phyloP scores from a whole-genome alignment of 495 filamentous ascomycete species.

The Ramalina intermedia region DNA sequence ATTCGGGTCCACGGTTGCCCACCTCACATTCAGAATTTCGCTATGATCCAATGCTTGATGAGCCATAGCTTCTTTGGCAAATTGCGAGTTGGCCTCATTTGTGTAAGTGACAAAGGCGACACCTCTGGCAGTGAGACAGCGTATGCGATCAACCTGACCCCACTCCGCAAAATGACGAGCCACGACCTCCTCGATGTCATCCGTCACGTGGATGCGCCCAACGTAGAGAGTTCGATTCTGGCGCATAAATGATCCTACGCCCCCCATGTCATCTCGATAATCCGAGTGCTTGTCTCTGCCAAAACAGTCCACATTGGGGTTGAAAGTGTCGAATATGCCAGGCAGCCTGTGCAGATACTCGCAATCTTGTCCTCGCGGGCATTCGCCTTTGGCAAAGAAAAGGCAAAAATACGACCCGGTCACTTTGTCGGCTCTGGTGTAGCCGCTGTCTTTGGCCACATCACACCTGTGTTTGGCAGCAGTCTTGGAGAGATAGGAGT shows the following conservation, averaged over 20 bases:
- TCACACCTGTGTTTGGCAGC: conserved; percentile 69
- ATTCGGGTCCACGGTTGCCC: conserved; percentile 95
- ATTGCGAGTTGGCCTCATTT: conserved; percentile 75
- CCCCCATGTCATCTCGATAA: conserved; percentile 93
- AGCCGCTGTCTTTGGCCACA: conserved; percentile 67
- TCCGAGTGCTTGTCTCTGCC: conserved; percentile 76
- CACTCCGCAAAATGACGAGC: conserved; percentile 87
- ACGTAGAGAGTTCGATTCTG: conserved; percentile 74
- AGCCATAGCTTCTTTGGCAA: conserved; percentile 85
- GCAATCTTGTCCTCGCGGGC: conserved; percentile 79
- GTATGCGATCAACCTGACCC: conserved; percentile 76
- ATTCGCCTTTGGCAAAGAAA: conserved; percentile 74
- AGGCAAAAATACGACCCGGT: conserved; percentile 80
- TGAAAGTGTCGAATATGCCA: conserved; percentile 66
- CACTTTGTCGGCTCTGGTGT: conserved; percentile 73
- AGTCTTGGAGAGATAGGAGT: conserved; percentile 66
- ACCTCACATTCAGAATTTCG: conserved; percentile 90
- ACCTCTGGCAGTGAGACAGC: conserved; percentile 80
- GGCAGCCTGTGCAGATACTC: conserved; percentile 88
- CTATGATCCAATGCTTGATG: conserved; percentile 74
- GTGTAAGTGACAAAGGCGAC: conserved; percentile 86
- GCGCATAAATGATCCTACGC: conserved; percentile 77
- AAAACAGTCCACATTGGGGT: conserved; percentile 86
- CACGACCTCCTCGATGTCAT: conserved; percentile 96
- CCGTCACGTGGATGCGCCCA: conserved; percentile 86